Evolutionary conservation across 2,329 filamentous ascomycete species (phyloP), one percentile per base, ranked within the genome.

Genomic region (Fusarium multiceps): DNA sequence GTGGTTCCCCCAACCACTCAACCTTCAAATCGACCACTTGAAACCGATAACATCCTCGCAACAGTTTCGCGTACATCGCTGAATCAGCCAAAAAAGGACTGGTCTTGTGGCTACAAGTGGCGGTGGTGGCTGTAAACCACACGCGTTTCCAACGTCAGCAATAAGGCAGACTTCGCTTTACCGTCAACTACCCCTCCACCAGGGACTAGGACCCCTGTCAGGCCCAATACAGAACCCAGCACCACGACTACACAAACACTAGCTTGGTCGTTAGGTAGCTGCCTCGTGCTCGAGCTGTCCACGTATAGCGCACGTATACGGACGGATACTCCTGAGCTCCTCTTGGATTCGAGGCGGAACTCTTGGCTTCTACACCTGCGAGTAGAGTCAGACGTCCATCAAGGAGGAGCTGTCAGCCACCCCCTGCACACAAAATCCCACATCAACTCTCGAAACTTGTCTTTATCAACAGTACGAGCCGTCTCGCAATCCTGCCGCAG

Each of bases 201-300:
- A 55, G 41, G 59, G 37, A 65, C 59, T 25, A 53, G 30, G 59
- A 41, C 51, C 68, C 68, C 60, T 63, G 68, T 59, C 61, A 41
- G 66, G 55, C 54, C 64, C 68, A 71, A 62, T 51, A 62, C 61
- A 54, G 54, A 65, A 47, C 63, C 53, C 55, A 71, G 55, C 53
- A 65, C 50, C 43, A 57, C 59, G n/a, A 61, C 64, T 68, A 68
- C 53, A 61, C 62, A 57, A 70, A 70, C 59, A 69, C 51, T 73
- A 74, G 72, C 72, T 66, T 72, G 67, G 67, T 65, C 55, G 56
- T 62, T 60, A 53, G 57, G 64, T 69, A 66, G 69, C 64, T 73
- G 59, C 64, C 65, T 74, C 51, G 64, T 69, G 59, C 56, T 67
- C 46, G 37, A 54, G 43, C 59, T 72, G 69, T 70, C 63, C 72